A percentile compares a stretch with the other conserved stretches of the same genome.
Conservation (phyloP, 2,329 filamentous ascomycete species). For the Colletotrichum sp. region DNA sequence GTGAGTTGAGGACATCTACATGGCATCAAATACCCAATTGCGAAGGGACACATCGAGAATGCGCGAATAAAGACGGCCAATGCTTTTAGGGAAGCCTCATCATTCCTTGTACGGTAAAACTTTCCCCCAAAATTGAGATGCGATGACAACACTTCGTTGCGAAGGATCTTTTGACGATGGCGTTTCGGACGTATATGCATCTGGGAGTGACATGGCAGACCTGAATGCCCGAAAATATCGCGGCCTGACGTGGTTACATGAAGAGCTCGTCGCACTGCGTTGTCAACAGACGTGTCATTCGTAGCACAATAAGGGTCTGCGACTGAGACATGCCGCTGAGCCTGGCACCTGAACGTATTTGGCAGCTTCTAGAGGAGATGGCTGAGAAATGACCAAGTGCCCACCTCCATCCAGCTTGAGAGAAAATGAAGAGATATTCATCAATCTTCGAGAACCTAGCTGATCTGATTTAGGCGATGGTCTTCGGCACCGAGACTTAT, state of each 20-base stretch:
- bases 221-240: background rate
- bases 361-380: background rate
- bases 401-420: background rate
- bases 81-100: background rate
- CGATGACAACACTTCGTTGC: background rate
- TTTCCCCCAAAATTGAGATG: background rate
- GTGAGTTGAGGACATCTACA: background rate
- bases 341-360: background rate
- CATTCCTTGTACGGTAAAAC: background rate
- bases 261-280: background rate
- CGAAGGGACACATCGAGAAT: background rate
- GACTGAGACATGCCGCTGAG: background rate
- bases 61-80: background rate
- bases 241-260: background rate
- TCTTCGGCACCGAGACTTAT: background rate
- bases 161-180: background rate
- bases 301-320: background rate
- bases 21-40: background rate
- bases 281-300: background rate
- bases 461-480: accelerated
- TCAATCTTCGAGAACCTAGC: background rate
- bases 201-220: background rate
- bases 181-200: background rate
- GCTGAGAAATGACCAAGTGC: accelerated
- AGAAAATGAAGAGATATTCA: background rate